These are phyloP conservation scores for Nothophytophthora sp. DNA, from an alignment of 352 stramenopile genomes.

Conservation along the genomic window DNA sequence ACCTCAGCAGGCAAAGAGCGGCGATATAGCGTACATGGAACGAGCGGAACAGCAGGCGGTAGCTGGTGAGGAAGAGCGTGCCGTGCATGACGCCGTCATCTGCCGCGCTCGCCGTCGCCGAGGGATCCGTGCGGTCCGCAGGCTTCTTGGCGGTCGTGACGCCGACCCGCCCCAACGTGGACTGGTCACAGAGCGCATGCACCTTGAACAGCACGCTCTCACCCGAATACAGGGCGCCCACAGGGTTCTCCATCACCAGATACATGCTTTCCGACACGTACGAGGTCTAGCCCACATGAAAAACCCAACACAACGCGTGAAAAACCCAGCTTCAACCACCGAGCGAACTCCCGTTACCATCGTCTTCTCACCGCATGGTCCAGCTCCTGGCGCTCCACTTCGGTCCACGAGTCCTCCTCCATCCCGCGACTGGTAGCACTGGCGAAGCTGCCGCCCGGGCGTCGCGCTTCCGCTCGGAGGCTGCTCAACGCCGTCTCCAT, in stretches of 20 bases:
- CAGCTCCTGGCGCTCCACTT: constrained; percentile 78
- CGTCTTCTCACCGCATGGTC: constrained; percentile 71
- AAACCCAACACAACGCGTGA: constrained; percentile 1
- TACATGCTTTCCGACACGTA: constrained; percentile 85
- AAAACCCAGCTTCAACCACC: too few relatives aligned
- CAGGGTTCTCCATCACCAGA: constrained; percentile 69
- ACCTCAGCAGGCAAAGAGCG: too few relatives aligned
- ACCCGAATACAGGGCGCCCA: constrained; percentile 50
- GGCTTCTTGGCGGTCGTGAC: constrained; percentile 22
- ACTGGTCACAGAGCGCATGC: constrained; percentile 68
- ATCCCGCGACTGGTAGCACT: constrained; percentile 23
- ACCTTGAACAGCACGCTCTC: constrained; percentile 78
- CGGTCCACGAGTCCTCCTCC: constrained; percentile 87
- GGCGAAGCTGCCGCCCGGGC: constrained; percentile 8
- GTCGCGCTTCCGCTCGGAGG: constrained; percentile 1
- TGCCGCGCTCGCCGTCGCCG: not conserved
- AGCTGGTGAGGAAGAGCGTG: constrained; percentile 77
- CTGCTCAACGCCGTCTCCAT: too few relatives aligned
- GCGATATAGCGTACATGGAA: constrained; percentile 68
- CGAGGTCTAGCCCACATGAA: constrained; percentile 42
- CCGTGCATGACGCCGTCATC: constrained; percentile 43
- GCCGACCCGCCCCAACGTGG: constrained; percentile 40
- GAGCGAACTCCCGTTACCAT: too few relatives aligned
- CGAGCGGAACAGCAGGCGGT: constrained; percentile 70
- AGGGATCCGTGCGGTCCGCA: not conserved